These are phyloP conservation scores for Pisolithus orientalis DNA, from an alignment of 768 basidiomycete species.

Conservation along the genomic window DNA sequence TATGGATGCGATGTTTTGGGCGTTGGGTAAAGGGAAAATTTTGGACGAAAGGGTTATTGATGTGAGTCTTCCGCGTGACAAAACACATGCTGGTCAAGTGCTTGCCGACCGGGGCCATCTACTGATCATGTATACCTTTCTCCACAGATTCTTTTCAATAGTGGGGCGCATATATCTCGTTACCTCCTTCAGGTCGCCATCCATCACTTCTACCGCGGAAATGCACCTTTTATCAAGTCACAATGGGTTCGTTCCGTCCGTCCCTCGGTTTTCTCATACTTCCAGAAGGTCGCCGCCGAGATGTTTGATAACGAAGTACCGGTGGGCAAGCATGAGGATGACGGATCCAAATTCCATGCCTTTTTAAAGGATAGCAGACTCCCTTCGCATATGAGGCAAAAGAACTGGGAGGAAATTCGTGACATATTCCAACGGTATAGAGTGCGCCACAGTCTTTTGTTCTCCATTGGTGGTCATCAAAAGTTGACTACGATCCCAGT, in stretches of 20 bases:
- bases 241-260: constrained; percentile 65
- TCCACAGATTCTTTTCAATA: constrained; percentile 60
- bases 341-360: constrained; percentile 55
- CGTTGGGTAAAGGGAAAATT: constrained; percentile 65
- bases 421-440: constrained; percentile 67
- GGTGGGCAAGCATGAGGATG: constrained; percentile 67
- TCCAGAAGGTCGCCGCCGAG: constrained; percentile 52
- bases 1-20: constrained; percentile 66
- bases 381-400: constrained; percentile 50
- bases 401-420: constrained; percentile 58
- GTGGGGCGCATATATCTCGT: constrained; percentile 72
- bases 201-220: constrained; percentile 72
- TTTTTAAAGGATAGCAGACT: constrained; percentile 68
- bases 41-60: constrained; percentile 62
- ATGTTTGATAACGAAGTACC: constrained; percentile 59
- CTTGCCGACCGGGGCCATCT: constrained; percentile 5
- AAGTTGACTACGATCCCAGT: constrained; percentile 37
- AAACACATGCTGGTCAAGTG: constrained; percentile 15
- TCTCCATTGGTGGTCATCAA: background rate
- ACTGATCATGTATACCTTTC: constrained; percentile 21
- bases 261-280: constrained; percentile 55
- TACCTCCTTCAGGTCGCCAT: constrained; percentile 74
- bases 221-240: constrained; percentile 68
- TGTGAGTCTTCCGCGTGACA: constrained; percentile 37
- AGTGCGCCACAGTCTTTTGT: constrained; percentile 30